Evolutionary conservation across 495 filamentous ascomycete genomes (phyloP), one percentile per base, ranked within the genome.

Genomic region (Penicillium cosmopolitanum): DNA sequence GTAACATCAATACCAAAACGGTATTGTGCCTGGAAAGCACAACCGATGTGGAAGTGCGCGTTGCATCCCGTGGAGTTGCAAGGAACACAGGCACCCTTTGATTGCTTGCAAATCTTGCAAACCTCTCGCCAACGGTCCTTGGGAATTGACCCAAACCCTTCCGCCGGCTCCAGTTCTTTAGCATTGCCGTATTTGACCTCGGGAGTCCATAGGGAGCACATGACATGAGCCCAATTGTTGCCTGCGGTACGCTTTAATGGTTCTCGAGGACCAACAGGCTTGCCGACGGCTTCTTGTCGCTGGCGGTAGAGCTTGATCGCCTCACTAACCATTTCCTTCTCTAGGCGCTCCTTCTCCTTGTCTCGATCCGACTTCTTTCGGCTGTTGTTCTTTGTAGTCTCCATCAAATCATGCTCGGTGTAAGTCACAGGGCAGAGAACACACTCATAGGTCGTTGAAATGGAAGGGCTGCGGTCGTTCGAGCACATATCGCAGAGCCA

Each of bases 161-260:
- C 95, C 4, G 89, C 89, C 18, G 90, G 85, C 57, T 91, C 88
- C 18, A 99, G 77, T 6, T 87, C 85, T 58, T 88, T 85, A 19
- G 93, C 88, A 67, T 90, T 89, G 23, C 87, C 90, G 69, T 96
- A 98, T 67, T 92, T 96, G 63, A 96, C 86, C 66, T 97, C 95
- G 0, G 92, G 90, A 10, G 87, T 91, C 87, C 89, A 97, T 33
- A 97, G 78, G 5, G 95, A 92, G 65, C 95, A 99, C 43, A 87
- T 84, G 28, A 97, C 91, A 68, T 99, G 95, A n/a, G 96, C 90
- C 95, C 95, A 99, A 65, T 98, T 97, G 73, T 97, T 97, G 57
- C 91, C 89, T 9, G 88, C 85, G 0, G 95, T 99, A 31, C 90
- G 82, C 77, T 99, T 99, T 53, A 99, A 74, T 4, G 95, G 88